These are phyloP conservation scores for Podila minutissima DNA, from an alignment of 192 early-diverging fungal species.

Conservation along the genomic window DNA sequence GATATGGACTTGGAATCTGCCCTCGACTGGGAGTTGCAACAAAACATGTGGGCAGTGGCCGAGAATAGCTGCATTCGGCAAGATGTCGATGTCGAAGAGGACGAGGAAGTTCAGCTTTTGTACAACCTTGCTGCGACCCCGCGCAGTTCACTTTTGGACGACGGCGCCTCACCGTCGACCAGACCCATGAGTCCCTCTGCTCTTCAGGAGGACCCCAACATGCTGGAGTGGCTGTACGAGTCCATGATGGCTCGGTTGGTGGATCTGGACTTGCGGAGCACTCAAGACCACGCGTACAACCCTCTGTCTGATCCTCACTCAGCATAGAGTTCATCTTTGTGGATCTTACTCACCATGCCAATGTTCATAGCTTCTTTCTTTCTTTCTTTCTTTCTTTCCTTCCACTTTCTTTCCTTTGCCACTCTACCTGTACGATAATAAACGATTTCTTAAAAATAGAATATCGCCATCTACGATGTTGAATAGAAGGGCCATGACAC, in stretches of 20 bases:
- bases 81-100: slow-evolving; percentile 25
- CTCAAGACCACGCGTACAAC: slow-evolving; percentile 9
- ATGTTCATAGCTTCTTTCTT: background rate
- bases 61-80: background rate
- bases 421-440: too few relatives aligned
- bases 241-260: slow-evolving; percentile 51
- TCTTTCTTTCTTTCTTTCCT: too few relatives aligned
- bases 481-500: too few relatives aligned
- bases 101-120: slow-evolving; percentile 36
- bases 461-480: too few relatives aligned
- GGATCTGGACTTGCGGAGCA: slow-evolving; percentile 35
- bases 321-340: slow-evolving; percentile 2
- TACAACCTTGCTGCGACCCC: slow-evolving; percentile 21
- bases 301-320: slow-evolving; percentile 11
- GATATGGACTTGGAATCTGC: background rate
- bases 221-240: slow-evolving; percentile 47
- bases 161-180: background rate
- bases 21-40: slow-evolving; percentile 41
- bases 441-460: too few relatives aligned
- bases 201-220: slow-evolving; percentile 44
- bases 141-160: background rate
- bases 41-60: slow-evolving; percentile 31
- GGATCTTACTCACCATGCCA: background rate
- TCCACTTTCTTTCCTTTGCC: background rate
- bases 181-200: background rate